phyloP scores from a whole-genome alignment of 768 basidiomycete species.

The Chalciporus chontae region DNA sequence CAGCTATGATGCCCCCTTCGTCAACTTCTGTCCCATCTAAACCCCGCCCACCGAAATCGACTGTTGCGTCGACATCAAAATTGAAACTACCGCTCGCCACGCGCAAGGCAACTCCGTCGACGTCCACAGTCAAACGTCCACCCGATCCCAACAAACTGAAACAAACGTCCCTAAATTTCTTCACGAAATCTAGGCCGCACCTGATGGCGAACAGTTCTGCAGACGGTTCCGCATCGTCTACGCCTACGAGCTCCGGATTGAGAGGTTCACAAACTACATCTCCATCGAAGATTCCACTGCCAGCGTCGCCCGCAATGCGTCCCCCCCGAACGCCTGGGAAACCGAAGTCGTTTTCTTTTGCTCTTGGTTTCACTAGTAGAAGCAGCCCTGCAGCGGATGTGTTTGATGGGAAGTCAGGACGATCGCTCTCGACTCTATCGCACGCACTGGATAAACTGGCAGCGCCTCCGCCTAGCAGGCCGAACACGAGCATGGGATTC shows the following conservation, averaged over 20 bases:
- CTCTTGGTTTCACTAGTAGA: constrained; percentile 2
- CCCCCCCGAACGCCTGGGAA: constrained; percentile 7
- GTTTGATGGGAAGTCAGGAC: constrained; percentile 8
- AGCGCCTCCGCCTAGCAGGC: constrained; percentile 60
- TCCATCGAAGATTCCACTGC: constrained; percentile 30
- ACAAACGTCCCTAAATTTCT: constrained; percentile 23
- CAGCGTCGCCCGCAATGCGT: constrained; percentile 17
- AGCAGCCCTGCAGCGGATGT: neutral
- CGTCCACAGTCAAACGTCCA: constrained; percentile 12
- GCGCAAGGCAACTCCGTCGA: constrained; percentile 3
- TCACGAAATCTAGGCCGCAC: constrained; percentile 16
- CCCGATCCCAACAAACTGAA: constrained; percentile 17
- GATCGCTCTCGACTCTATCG: constrained; percentile 62
- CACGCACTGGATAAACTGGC: constrained; percentile 69
- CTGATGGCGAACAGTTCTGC: no score
- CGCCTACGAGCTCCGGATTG: no score
- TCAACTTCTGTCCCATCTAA: constrained; percentile 2
- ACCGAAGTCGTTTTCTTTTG: constrained; percentile 2
- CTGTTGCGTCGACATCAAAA: neutral
- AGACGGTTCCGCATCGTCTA: neutral
- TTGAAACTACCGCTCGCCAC: neutral
- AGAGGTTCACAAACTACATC: constrained; percentile 10
- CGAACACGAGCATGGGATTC: constrained; percentile 72
- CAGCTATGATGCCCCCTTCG: neutral
- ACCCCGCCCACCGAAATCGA: constrained; percentile 9